Evolutionary conservation across 2,329 filamentous ascomycete genomes (phyloP), one percentile per base, ranked within the genome.

Genomic region (Mycosphaerelloides madeirae): DNA sequence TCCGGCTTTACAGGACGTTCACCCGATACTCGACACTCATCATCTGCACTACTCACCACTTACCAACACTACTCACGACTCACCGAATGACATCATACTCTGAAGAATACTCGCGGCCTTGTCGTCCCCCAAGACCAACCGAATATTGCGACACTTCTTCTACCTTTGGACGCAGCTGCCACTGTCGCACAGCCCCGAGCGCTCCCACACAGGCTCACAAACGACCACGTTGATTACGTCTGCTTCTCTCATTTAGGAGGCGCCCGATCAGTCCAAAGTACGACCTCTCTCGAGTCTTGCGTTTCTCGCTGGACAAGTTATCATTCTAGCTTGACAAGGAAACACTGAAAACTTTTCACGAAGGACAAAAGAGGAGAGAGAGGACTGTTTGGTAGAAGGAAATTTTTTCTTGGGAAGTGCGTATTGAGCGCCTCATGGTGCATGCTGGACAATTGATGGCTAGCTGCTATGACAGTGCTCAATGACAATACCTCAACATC

Each of bases 181-280:
- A 41, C 20, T 16, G 32, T 38, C 38, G 32, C 38, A 31, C 29
- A 11, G 34, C 44, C 20, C 31, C 34, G 52, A 43, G 49, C 42
- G 49, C 49, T 41, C 40, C 47, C 2, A 11, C 31, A n/a, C 15
- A 14, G 46, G 48, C 52, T 51, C 52, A 43, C 19, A 19, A 38
- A 15, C 32, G 49, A 59, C 48, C 39, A 35, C 40, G 59, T 62
- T 62, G 59, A 57, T 61, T 53, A 60, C 55, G 51, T 52, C 53
- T 56, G 52, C 54, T 56, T 59, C 56, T 57, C 50, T 59, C 57
- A 8, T 43, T 57, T 49, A 57, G 52, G 50, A 55, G 54, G 38
- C 54, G 56, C 59, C 40, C 7, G 56, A 60, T 60, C 58, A 62
- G 59, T 58, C 57, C 46, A 41, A 51, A 50, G 20, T 38, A 38